Percentiles rank a stretch among this genome's conserved stretches.
phyloP scores from a whole-genome alignment of 768 basidiomycete species.

The Termitomyces titanicus region DNA sequence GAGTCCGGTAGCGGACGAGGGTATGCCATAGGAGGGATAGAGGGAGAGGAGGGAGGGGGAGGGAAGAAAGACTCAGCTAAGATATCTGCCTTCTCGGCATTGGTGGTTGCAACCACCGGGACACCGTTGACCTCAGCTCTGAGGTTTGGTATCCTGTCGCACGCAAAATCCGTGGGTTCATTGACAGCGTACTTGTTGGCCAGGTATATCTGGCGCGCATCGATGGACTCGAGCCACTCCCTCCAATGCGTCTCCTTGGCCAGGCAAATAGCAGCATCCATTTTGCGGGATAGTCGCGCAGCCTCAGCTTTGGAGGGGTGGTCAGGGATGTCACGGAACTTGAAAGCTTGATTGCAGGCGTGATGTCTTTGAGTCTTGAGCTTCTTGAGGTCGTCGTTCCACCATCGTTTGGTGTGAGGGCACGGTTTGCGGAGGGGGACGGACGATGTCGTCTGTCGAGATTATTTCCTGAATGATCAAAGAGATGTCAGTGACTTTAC shows the following conservation, averaged over 20 bases:
- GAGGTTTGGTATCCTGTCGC: background rate
- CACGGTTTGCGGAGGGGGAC: background rate
- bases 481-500: background rate
- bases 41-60: background rate
- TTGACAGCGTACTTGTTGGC: background rate
- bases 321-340: background rate
- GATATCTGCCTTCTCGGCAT: background rate
- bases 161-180: background rate
- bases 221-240: conserved; percentile 1
- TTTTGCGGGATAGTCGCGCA: background rate
- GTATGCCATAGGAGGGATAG: background rate
- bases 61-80: conserved; percentile 14
- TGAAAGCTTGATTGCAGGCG: background rate
- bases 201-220: background rate
- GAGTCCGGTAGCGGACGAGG: background rate
- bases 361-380: background rate
- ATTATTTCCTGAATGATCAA: conserved; percentile 8
- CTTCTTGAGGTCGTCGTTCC: background rate
- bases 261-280: no score
- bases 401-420: background rate
- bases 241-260: background rate
- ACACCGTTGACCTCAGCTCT: background rate
- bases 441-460: background rate
- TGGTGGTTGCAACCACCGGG: background rate
- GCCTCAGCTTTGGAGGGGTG: no score